Percentiles rank a stretch among this genome's conserved stretches.
phyloP scores from a whole-genome alignment of 768 basidiomycete species.

The Boletus patriciae region DNA sequence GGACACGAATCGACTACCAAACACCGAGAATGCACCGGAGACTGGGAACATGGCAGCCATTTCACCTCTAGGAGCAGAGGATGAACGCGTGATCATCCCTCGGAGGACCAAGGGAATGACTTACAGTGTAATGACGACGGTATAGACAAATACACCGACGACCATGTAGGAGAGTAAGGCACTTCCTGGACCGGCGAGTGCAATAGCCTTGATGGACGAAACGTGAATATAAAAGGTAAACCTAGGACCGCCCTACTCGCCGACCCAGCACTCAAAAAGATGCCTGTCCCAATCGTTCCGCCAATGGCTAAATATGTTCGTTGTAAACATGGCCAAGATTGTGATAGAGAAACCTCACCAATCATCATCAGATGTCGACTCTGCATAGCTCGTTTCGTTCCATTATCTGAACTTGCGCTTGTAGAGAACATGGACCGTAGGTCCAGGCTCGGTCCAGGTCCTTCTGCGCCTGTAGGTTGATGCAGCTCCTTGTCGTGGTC shows the following conservation, averaged over 20 bases:
- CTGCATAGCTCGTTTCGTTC: constrained; percentile 41
- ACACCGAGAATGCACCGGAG: constrained; percentile 58
- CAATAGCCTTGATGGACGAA: constrained; percentile 41
- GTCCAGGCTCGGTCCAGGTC: background rate
- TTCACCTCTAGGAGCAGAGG: constrained; percentile 46
- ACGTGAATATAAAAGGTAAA: background rate
- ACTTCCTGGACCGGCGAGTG: constrained; percentile 59
- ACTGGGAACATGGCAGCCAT: constrained; percentile 67
- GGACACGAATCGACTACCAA: constrained; percentile 59
- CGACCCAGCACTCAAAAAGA: constrained; percentile 60
- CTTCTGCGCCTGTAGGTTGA: background rate
- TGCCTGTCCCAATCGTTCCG: constrained; percentile 60
- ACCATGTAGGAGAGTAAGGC: constrained; percentile 60
- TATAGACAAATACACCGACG: constrained; percentile 59
- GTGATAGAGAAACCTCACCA: constrained; percentile 23
- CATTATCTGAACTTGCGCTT: constrained; percentile 14
- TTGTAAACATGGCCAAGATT: background rate
- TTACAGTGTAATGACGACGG: constrained; percentile 59
- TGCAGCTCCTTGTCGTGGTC: constrained; percentile 3
- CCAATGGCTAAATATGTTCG: constrained; percentile 44
- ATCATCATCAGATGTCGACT: constrained; percentile 46
- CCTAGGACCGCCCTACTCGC: constrained; percentile 27
- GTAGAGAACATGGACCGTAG: constrained; percentile 9
- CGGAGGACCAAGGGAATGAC: constrained; percentile 2
- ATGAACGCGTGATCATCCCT: background rate